Evolutionary conservation across 352 stramenopile genomes (phyloP), one percentile per base, ranked within the genome.

Genomic region (Phytophthora macrochlamydospora): DNA sequence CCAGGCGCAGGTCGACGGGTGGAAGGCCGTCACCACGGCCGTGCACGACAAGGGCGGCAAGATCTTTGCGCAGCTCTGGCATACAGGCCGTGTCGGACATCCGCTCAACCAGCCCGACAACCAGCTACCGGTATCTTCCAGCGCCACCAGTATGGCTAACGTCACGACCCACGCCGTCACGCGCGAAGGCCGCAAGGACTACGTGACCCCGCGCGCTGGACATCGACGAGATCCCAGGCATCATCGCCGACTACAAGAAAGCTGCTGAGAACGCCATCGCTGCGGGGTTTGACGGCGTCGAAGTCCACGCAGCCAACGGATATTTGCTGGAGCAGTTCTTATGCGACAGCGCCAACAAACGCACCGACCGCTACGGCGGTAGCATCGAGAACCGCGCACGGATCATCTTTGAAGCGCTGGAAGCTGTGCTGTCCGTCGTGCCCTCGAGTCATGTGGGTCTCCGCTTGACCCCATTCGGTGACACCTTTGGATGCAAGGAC

Each of bases 281-380:
- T 11, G 35, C 35, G 35, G 93, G 93, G 4, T 97, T 79, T 13
- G 68, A 76, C 35, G 68, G 68, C 5, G 68, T 76, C 3, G 69
- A 76, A 45, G 45, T 76, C 93, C 94, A 98, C 71, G 66, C 18
- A 11, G 93, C 87, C 0, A 97, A 98, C 60, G 93, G 92, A 14
- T 98, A 98, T 57, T 69, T 98, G 31, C 35, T 40, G 35, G 35
- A 40, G 35, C 6, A 40, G 35, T 40, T 40, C 35, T 11, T 40
- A 11, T 40, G 35, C 35, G 35, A 40, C 35, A 11, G 35, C 35
- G 35, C 9, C 35, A 40, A 40, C 35, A 40, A 40, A 11, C 35
- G 35, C 35, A 40, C 35, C 35, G 35, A 40, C 35, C 6, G 6
- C 6, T 40, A 40, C 35, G 35, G 35, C 35, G 35, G 35, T 11